Percentiles rank a stretch among this genome's conserved stretches.
Evolutionary conservation across 2,329 filamentous ascomycete genomes (phyloP).

Genomic region (Aspergillus arachidicola): DNA sequence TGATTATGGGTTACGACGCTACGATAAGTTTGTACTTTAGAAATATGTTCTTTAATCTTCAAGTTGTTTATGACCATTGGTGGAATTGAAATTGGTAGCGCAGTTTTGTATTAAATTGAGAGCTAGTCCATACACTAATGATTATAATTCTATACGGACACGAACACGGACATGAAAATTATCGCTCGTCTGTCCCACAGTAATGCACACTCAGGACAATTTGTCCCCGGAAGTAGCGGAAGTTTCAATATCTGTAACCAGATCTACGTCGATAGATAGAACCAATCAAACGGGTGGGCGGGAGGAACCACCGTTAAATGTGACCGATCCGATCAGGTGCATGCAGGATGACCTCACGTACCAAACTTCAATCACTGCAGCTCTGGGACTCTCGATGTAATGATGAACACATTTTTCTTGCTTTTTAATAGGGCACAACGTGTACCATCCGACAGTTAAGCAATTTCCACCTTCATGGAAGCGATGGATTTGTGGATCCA

Average conservation of each 20-base stretch:
- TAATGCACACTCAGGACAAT: neutral
- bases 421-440: neutral
- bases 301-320: neutral
- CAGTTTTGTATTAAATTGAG: neutral
- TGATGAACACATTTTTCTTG: conserved; percentile 1
- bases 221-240: neutral
- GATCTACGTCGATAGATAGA: neutral
- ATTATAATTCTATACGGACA: neutral
- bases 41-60: neutral
- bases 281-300: neutral
- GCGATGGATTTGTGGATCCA: neutral
- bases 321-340: neutral
- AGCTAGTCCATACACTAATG: neutral
- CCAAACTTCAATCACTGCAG: neutral
- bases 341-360: conserved; percentile 2
- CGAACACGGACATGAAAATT: no score
- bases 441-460: neutral
- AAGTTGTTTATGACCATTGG: neutral
- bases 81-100: neutral
- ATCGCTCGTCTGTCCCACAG: no score
- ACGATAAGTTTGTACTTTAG: neutral
- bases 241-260: neutral
- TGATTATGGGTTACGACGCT: neutral
- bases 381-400: neutral
- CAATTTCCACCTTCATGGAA: neutral